Evolutionary conservation across 2,329 filamentous ascomycete genomes (phyloP), one percentile per base, ranked within the genome.

Genomic region (Sclerotinia spermophila): DNA sequence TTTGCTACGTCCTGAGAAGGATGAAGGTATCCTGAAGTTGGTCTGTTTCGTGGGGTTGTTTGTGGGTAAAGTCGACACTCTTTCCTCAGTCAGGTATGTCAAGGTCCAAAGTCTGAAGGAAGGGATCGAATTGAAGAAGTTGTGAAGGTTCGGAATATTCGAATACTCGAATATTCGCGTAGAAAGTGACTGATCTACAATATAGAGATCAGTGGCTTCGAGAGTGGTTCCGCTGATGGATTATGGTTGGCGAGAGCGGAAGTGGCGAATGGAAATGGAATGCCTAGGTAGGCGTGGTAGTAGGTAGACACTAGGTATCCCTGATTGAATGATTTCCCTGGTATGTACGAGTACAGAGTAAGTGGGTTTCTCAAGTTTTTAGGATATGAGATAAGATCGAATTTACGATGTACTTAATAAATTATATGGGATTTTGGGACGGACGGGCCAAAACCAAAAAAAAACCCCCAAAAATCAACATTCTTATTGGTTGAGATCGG

Each of bases 221-320:
- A 48, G 19, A 35, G 27, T 24, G 24, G 6, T 30, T 60, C 33
- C 2, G 60, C 30, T 8, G n/a, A 27, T 60, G 40, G 42, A 45
- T 45, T 62, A 27, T 44, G 40, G n/a, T 61, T 44, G 60, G 42
- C 60, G 42, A 64, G 60, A 64, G 30, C 42, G 30, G 45, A 65
- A 65, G 62, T 65, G 62, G 62, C 62, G 62, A 65, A 65, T 65
- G 44, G 33, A n/a, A 42, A 40, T 24, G 19, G 35, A n/a, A 40
- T 27, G 10, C 17, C 21, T 35, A 33, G 42, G 59, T 15, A 13
- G n/a, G n/a, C n/a, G n/a, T n/a, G n/a, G n/a, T n/a, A n/a, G n/a
- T n/a, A n/a, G n/a, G n/a, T n/a, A n/a, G n/a, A n/a, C n/a, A n/a
- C n/a, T n/a, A n/a, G 48, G n/a, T 53, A 51, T 51, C 48, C 48